These are phyloP conservation scores for Lecanicillium sp. DNA, from an alignment of 2,329 filamentous ascomycete species.

Conservation along the genomic window DNA sequence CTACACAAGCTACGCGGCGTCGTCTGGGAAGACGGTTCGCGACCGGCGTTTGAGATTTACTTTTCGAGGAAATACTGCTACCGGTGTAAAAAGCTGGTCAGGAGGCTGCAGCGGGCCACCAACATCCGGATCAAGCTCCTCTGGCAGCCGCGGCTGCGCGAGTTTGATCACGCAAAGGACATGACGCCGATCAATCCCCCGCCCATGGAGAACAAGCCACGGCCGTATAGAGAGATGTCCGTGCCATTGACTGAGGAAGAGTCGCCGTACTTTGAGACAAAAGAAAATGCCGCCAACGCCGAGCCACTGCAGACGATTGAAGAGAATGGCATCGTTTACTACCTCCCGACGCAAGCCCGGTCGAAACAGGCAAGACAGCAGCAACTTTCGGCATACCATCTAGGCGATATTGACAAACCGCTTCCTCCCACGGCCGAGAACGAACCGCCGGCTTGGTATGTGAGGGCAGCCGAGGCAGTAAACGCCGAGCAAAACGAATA, in stretches of 20 bases:
- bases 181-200: no score
- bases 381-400: not conserved
- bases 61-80: conserved; percentile 26
- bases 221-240: no score
- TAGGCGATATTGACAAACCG: conserved; percentile 3
- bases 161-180: no score
- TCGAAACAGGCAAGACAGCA: not conserved
- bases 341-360: not conserved
- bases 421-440: conserved; percentile 5
- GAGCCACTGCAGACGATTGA: not conserved
- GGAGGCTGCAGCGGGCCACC: conserved; percentile 17
- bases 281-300: not conserved
- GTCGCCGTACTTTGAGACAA: no score
- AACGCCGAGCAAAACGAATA: no score
- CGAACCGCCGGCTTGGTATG: not conserved
- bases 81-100: conserved; percentile 18
- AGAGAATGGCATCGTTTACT: conserved; percentile 1
- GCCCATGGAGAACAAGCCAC: no score
- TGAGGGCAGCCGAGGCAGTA: no score
- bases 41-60: conserved; percentile 24
- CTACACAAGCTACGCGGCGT: conserved; percentile 15
- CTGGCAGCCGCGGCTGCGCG: conserved; percentile 19
- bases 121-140: conserved; percentile 18
- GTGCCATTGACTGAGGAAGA: no score
- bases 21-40: conserved; percentile 18